phyloP scores from a whole-genome alignment of 768 basidiomycete species.

The Lentinula aciculospora region DNA sequence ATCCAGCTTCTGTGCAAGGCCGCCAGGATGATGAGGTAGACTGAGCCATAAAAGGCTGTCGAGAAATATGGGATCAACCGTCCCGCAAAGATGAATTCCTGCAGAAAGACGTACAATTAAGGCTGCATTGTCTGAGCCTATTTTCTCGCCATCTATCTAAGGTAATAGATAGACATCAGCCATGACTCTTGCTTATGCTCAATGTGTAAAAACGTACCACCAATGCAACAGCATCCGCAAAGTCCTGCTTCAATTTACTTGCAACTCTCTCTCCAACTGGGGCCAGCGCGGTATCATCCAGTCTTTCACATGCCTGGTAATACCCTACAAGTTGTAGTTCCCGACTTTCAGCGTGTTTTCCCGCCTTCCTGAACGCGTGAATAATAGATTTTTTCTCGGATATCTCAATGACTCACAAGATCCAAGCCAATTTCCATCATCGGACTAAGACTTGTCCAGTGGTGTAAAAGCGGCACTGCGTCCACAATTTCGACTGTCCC shows the following conservation, averaged over 20 bases:
- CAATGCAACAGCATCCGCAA: slow-evolving; percentile 60
- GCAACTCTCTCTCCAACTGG: slow-evolving; percentile 64
- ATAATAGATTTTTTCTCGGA: not conserved
- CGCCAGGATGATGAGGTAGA: slow-evolving; percentile 37
- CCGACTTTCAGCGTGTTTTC: slow-evolving; percentile 49
- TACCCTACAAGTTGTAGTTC: slow-evolving; percentile 60
- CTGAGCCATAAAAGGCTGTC: slow-evolving; percentile 46
- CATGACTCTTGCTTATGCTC: not conserved
- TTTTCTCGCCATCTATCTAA: slow-evolving; percentile 57
- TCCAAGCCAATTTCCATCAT: slow-evolving; percentile 87
- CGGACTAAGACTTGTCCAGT: slow-evolving; percentile 79
- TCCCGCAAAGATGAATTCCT: not conserved
- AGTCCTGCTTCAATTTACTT: slow-evolving; percentile 45
- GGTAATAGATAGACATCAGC: slow-evolving; percentile 8
- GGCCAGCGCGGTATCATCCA: slow-evolving; percentile 56
- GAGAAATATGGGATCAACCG: not conserved
- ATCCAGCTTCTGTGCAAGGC: slow-evolving; percentile 29
- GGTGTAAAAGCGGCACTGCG: slow-evolving; percentile 73
- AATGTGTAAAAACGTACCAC: slow-evolving; percentile 42
- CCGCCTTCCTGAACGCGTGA: slow-evolving; percentile 36
- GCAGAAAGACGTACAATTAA: slow-evolving; percentile 38
- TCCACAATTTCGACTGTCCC: slow-evolving; percentile 48
- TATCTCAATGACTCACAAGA: slow-evolving; percentile 40
- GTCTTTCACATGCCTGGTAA: slow-evolving; percentile 66
- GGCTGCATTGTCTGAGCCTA: slow-evolving; percentile 44